Evolutionary conservation across 2,329 filamentous ascomycete species (phyloP).

Genomic region (Exutisphaerella laricina): DNA sequence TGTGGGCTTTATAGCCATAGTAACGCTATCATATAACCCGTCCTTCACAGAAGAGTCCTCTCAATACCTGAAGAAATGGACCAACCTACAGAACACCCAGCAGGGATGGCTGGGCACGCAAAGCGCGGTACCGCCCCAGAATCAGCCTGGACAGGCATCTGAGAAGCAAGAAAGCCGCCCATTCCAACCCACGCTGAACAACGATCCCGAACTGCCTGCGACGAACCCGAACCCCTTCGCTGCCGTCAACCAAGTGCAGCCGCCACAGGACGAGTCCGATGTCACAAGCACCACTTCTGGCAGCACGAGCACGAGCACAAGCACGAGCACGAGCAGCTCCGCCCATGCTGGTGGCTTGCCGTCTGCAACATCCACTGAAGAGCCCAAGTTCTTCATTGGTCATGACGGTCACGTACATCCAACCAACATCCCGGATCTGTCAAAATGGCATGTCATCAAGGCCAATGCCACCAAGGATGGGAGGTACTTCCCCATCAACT

Average conservation of each 20-base stretch:
- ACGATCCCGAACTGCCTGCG: slow-evolving; percentile 3
- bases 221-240: slow-evolving; percentile 10
- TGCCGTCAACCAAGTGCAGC: not conserved
- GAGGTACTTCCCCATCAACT: slow-evolving; percentile 10
- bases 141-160: not conserved
- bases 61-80: slow-evolving; percentile 4
- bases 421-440: not conserved
- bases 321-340: not conserved
- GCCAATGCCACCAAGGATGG: slow-evolving; percentile 2
- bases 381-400: not conserved
- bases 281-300: not conserved
- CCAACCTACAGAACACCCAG: slow-evolving; percentile 3
- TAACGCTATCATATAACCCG: slow-evolving; percentile 6
- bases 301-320: not conserved
- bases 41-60: slow-evolving; percentile 4
- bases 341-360: not conserved
- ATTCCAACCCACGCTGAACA: not conserved
- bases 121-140: not conserved
- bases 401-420: not conserved
- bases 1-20: slow-evolving; percentile 6
- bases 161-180: slow-evolving; percentile 3
- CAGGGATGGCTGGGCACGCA: slow-evolving; percentile 4
- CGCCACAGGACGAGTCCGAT: not conserved
- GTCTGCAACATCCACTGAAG: too few species aligned
- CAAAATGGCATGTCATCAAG: slow-evolving; percentile 5